Conservation (phyloP, 2,329 filamentous ascomycete species). For the Ophiostoma himal-ulmi region DNA sequence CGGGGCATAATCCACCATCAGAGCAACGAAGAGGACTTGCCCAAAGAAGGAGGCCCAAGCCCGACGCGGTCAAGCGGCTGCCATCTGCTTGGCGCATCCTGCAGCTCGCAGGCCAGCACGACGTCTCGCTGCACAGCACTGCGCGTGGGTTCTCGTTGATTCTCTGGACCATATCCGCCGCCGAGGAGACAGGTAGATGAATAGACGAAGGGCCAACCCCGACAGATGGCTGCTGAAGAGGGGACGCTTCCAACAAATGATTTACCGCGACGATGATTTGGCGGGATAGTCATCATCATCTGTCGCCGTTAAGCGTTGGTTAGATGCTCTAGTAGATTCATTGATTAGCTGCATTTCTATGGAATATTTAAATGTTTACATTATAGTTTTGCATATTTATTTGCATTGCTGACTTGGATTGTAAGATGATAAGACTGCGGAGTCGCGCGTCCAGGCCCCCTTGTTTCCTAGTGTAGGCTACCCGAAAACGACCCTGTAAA, state of each 20-base stretch:
- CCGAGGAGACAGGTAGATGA: not conserved
- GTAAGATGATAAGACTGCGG: not conserved
- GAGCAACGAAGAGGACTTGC: not conserved
- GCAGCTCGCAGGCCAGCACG: constrained; percentile 1
- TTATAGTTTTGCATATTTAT: not conserved
- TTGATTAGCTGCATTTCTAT: not conserved
- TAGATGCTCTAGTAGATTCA: not conserved
- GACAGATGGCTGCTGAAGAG: not conserved
- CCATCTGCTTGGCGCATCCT: constrained; percentile 1
- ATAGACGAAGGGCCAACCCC: not conserved
- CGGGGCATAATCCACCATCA: not conserved
- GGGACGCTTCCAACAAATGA: not conserved
- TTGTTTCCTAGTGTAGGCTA: not conserved
- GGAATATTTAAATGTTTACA: not conserved
- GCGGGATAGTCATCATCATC: not conserved
- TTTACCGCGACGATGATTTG: not conserved
- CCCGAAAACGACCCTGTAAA: constrained; percentile 1
- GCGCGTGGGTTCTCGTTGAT: constrained; percentile 1
- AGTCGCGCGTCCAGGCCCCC: not conserved
- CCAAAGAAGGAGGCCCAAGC: not conserved
- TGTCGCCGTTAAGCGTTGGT: not conserved
- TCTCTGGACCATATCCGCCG: not conserved
- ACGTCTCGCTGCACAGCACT: not conserved
- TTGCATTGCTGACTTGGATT: constrained; percentile 5
- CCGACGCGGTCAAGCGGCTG: constrained; percentile 14